Conservation (phyloP, 257 asterid species). For the Capsicum rhomboideum region DNA sequence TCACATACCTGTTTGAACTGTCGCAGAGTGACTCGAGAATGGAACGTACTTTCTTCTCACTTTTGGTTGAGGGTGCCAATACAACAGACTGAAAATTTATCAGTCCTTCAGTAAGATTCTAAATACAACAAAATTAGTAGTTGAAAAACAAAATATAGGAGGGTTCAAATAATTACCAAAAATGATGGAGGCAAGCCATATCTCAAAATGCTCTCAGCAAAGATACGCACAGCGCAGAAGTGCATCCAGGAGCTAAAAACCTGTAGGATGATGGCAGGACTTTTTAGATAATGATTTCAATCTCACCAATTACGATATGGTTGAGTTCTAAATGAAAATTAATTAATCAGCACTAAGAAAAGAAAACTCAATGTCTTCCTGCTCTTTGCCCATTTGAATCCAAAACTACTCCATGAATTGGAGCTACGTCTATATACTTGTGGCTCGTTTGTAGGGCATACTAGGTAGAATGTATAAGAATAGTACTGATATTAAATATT, state of each 20-base stretch:
- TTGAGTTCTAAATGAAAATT: background rate
- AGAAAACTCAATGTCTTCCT: background rate
- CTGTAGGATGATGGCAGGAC: conserved; percentile 26
- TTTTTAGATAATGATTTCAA: background rate
- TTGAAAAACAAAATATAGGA: background rate
- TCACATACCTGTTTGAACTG: conserved; percentile 63
- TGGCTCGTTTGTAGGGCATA: too few relatives aligned
- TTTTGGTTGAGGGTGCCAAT: conserved; percentile 67
- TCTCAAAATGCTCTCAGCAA: conserved; percentile 84
- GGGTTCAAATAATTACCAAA: conserved; percentile 27
- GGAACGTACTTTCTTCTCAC: conserved; percentile 84
- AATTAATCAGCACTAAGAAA: background rate
- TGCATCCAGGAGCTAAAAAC: conserved; percentile 98
- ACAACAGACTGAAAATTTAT: conserved; percentile 62
- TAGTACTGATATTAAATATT: too few relatives aligned
- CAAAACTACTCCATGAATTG: background rate
- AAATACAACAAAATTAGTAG: background rate
- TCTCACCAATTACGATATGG: background rate
- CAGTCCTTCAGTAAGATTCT: background rate
- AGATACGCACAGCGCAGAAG: conserved; percentile 84
- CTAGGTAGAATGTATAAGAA: too few relatives aligned
- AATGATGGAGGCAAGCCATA: conserved; percentile 80
- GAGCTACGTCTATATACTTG: too few relatives aligned
- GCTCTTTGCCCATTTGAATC: background rate
- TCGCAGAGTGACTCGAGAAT: conserved; percentile 64